Evolutionary conservation across 2,329 filamentous ascomycete species (phyloP), one percentile per base, ranked within the genome.

Genomic region (Chrysosporium queenslandicum): DNA sequence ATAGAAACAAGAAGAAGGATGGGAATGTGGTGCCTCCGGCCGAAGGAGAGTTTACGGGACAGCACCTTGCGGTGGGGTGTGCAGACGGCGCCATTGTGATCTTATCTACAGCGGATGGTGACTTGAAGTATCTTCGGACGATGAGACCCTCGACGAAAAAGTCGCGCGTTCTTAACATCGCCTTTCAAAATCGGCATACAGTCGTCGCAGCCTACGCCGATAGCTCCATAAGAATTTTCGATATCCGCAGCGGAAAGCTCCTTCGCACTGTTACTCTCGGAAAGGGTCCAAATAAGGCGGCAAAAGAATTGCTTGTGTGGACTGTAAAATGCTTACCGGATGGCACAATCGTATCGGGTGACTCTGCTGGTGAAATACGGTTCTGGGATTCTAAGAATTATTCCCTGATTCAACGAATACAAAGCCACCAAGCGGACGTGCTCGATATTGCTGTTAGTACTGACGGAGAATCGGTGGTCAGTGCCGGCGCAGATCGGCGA

Each of bases 301-400:
- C 86, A 16, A 91, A 87, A 68, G 86, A 94, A 58, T 84, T 90
- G 53, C 82, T 97, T 47, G 86, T 95, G 12, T 98, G 92, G 92
- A 85, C 87, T 49, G 85, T 98, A 56, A 95, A 89, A 69, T 88
- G 86, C 63, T 76, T 97, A 29, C 80, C 85, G 8, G 86, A 87
- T 62, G 90, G 89, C 46, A 88, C 92, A 59, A 92, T 98, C 56
- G 83, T 97, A 11, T 95, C 90, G 1, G 92, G 88, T 47, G 92
- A 98, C 66, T 97, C 92, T 2, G 90, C 89, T 4, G 92, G 92
- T 29, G 89, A 97, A 65, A 77, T 98, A 37, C 83, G 87, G 58
- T 87, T 97, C 64, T 98, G 90, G 85, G 88, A 94, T 65, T 87
- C 88, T 52, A 90, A 86, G 71, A 94, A 87, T 50, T 95, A 91